Evolutionary conservation across 495 filamentous ascomycete species (phyloP).

Genomic region (Schizothecium vesticola): DNA sequence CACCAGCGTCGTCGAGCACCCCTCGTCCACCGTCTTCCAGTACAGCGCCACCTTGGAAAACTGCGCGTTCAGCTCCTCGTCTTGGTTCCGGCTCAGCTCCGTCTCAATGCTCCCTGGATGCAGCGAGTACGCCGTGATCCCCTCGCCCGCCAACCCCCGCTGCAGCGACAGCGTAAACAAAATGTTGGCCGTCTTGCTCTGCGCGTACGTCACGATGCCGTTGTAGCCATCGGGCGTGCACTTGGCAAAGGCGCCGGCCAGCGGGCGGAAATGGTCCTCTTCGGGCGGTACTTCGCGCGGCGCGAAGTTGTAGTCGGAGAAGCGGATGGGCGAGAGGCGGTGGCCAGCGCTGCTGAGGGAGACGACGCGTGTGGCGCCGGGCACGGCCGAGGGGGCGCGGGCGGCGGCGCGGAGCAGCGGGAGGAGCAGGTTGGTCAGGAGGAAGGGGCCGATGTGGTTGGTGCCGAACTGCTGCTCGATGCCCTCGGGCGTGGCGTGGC

Average conservation of each 20-base stretch:
- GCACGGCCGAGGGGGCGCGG: slow-evolving; percentile 14
- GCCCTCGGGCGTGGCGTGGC: slow-evolving; percentile 35
- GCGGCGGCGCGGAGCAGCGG: slow-evolving; percentile 39
- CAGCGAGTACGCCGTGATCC: slow-evolving; percentile 38
- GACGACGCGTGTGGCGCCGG: slow-evolving; percentile 39
- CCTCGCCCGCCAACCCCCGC: slow-evolving; percentile 25
- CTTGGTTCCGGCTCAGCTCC: slow-evolving; percentile 39
- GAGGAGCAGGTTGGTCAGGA: slow-evolving; percentile 54
- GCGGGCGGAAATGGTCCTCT: slow-evolving; percentile 28
- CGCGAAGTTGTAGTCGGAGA: slow-evolving; percentile 54
- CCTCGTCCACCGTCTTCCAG: slow-evolving; percentile 50
- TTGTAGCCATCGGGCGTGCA: slow-evolving; percentile 47
- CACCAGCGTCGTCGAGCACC: slow-evolving; percentile 52
- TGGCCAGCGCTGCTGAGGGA: slow-evolving; percentile 47
- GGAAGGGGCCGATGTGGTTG: slow-evolving; percentile 56
- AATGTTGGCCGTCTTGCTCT: slow-evolving; percentile 60
- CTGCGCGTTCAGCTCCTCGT: slow-evolving; percentile 31
- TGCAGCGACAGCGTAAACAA: slow-evolving; percentile 49
- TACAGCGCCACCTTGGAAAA: slow-evolving; percentile 34
- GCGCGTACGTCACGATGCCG: slow-evolving; percentile 48
- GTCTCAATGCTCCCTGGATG: slow-evolving; percentile 47
- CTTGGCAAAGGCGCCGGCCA: slow-evolving; percentile 30
- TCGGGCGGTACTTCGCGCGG: slow-evolving; percentile 34
- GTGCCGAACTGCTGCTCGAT: slow-evolving; percentile 55
- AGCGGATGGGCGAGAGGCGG: slow-evolving; percentile 47